phyloP scores from a whole-genome alignment of 2,329 filamentous ascomycete species.

The Talaromyces rugulosus region DNA sequence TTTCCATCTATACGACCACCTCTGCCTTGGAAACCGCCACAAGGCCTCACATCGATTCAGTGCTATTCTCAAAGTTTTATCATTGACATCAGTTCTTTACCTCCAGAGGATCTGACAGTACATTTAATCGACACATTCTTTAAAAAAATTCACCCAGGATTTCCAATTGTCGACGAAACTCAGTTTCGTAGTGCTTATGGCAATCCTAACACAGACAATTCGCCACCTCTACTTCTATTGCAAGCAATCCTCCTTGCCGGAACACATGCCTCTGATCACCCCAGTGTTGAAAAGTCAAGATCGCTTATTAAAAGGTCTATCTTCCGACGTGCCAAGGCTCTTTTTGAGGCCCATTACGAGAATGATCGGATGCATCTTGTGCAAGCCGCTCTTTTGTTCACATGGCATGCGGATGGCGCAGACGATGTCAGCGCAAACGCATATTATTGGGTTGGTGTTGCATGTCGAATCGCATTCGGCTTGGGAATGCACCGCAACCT shows the following conservation, averaged over 20 bases:
- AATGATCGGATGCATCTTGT: conserved; percentile 3
- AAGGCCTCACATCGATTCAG: not conserved
- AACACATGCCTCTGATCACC: not conserved
- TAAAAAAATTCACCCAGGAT: not conserved
- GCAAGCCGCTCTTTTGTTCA: conserved; percentile 1
- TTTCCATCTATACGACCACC: not conserved
- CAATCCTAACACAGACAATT: not conserved
- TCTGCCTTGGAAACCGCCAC: not conserved
- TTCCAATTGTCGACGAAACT: not conserved
- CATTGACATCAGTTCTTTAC: not conserved
- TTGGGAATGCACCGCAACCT: not conserved
- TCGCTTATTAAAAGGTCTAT: not conserved
- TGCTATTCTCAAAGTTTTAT: not conserved
- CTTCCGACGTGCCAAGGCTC: not conserved
- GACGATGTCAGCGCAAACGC: not conserved
- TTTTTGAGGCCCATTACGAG: not conserved
- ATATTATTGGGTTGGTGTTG: conserved; percentile 1
- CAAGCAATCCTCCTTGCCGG: conserved; percentile 1
- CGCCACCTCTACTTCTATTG: not conserved
- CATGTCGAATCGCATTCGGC: conserved; percentile 3
- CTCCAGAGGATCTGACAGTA: not conserved
- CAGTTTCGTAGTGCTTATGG: not conserved
- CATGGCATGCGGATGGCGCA: not conserved
- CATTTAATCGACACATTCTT: not conserved
- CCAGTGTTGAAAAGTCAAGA: not conserved